phyloP scores from a whole-genome alignment of 352 stramenopile species.

The Phytophthora megakarya region DNA sequence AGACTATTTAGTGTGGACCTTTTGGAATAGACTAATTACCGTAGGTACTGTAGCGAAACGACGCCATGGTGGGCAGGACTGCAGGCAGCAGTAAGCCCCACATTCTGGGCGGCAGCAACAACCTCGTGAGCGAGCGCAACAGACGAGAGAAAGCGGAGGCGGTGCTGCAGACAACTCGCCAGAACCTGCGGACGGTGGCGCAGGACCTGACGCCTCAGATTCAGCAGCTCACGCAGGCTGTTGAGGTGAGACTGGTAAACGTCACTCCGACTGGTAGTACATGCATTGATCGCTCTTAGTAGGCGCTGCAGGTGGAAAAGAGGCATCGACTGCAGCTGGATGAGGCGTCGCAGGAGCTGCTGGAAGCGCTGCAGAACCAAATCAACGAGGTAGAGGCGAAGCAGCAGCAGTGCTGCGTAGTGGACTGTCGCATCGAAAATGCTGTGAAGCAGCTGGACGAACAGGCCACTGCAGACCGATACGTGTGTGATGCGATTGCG shows the following conservation, averaged over 20 bases:
- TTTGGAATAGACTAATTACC: no score
- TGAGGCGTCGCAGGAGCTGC: conserved; percentile 59
- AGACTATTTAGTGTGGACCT: no score
- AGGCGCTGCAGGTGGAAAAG: conserved; percentile 67
- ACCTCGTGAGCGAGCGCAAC: conserved; percentile 61
- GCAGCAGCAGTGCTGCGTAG: conserved; percentile 32
- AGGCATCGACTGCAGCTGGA: conserved; percentile 60
- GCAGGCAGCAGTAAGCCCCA: conserved; percentile 36
- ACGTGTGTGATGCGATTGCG: conserved; percentile 28
- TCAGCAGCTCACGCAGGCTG: conserved; percentile 45
- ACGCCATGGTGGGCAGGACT: conserved; percentile 4
- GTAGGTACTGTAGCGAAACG: no score
- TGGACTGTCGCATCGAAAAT: conserved; percentile 41
- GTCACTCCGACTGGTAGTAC: not conserved
- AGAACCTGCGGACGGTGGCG: conserved; percentile 45
- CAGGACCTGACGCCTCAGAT: conserved; percentile 56
- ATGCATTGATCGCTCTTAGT: not conserved
- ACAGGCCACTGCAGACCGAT: conserved; percentile 40
- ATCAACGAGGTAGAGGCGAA: conserved; percentile 46
- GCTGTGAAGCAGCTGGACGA: conserved; percentile 38
- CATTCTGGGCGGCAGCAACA: conserved; percentile 72
- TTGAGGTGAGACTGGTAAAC: conserved; percentile 37
- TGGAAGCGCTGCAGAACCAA: conserved; percentile 60
- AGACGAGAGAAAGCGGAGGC: conserved; percentile 59
- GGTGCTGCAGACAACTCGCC: conserved; percentile 38